Base-by-base conservation (phyloP, 768 basidiomycete genomes). In the Podaxis mareebaensis region DNA sequence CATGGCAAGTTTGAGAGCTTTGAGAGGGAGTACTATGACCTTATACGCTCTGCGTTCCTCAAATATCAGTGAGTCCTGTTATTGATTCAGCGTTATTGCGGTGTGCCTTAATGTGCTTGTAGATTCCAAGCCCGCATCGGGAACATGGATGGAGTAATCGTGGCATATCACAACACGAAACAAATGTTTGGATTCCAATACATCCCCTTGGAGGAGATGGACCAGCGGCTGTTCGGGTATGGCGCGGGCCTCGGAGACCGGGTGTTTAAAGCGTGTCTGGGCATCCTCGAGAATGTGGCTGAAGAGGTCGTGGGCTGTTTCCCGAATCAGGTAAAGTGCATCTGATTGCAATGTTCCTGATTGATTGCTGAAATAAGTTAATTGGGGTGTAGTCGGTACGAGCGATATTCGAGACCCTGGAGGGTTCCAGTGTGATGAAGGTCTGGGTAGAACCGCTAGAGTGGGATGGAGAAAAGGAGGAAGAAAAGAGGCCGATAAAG, bases 61-160 rank as follows among this genome's bases (percentile, higher is more conserved):
- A 98, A 98, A 78, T 98, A 94, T 73, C 90, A 85, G 92, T 92
- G 65, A 39, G 77, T 38, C 28, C 49, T 11, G 20, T 11, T 22
- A 10, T 51, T 24, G 15, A 46, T 51, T 51, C 26, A 22, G 22
- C 22, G 0, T 5, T 13, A 13, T 22, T 12, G 11, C 20, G 20
- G 12, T 22, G 12, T 51, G 13, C 10, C 13, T 51, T 7, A 51
- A 17, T 46, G 44, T 46, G 44, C 6, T 7, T 58, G n/a, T 64
- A 95, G 93, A 66, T 90, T 99, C 78, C 96, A 99, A 81, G 96
- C 85, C 2, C 89, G 96, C 4, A 99, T 99, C 65, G 96, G 96
- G 8, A 87, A 90, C 71, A 99, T 99, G 96, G 95, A 97, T 70
- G 96, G 96, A 15, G 90, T 98, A 7, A 81, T 95, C 64, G 86